Base-by-base conservation (phyloP, 495 filamentous ascomycete species). In the Xylaria intraflava region DNA sequence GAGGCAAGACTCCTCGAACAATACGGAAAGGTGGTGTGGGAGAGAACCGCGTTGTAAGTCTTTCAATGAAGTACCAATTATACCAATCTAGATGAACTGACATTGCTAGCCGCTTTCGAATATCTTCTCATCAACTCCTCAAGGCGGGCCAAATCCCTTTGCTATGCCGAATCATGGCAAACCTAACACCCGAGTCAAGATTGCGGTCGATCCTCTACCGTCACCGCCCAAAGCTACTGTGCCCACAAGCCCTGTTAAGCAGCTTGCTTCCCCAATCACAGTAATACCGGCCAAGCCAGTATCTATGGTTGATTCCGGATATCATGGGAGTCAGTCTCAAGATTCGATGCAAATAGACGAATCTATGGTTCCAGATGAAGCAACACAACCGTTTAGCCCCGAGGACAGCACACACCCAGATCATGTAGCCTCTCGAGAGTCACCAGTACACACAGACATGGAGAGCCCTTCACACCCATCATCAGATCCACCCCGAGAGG, bases 1-100 rank as follows among this genome's bases (percentile, higher is more conserved):
- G 90, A 56, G 93, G 91, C 51, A 96, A 94, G 73, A 96, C 93
- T 6, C 92, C 93, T 33, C 80, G 89, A 42, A 95, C 90, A 2
- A 75, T 75, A 12, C 79, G 88, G 41, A 95, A 93, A 68, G 76
- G 42, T 16, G 46, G 72, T 23, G 80, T 82, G 61, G 69, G 77
- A 49, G 86, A 87, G 66, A 64, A 71, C 42, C 83, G 90, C 59
- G 78, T 85, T 65, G 89, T 95, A 73, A 57, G 80, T 74, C 16
- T 42, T 16, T 11, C 14, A 27, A 45, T 29, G 40, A 20, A 36
- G 14, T 22, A 43, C 33, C 29, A 19, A 19, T 26, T n/a, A 38
- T 24, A 11, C 46, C 27, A 27, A 57, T 59, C 38, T 55, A 56
- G 24, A 6, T 17, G 20, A 42, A 35, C 57, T 53, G 41, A 60